Evolutionary conservation across 805 yeast genomes (phyloP).

Genomic region (Groenewaldozyma tartarivorans): DNA sequence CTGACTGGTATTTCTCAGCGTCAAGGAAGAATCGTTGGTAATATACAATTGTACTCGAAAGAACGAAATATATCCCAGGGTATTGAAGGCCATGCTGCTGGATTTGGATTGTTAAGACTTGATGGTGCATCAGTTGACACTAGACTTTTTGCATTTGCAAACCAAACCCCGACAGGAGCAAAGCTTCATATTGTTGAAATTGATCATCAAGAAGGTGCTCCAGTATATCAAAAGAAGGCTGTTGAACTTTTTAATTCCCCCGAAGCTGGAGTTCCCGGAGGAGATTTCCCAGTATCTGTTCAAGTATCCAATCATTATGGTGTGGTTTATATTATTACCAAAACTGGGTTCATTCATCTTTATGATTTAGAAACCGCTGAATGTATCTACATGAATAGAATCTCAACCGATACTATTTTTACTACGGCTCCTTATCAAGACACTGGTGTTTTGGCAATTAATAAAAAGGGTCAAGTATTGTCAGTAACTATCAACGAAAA

Average conservation of each 20-base stretch:
- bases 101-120: constrained; percentile 67
- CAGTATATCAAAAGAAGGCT: constrained; percentile 78
- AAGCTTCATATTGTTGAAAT: constrained; percentile 89
- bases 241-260: constrained; percentile 95
- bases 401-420: constrained; percentile 91
- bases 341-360: constrained; percentile 91
- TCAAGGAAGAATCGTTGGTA: constrained; percentile 90
- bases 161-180: constrained; percentile 65
- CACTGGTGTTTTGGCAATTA: constrained; percentile 85
- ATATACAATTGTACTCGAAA: constrained; percentile 83
- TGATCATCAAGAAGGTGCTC: constrained; percentile 79
- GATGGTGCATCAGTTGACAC: constrained; percentile 67
- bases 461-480: constrained; percentile 90
- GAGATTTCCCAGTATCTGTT: constrained; percentile 92
- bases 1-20: constrained; percentile 92
- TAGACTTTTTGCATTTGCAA: constrained; percentile 87
- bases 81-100: constrained; percentile 95
- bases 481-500: constrained; percentile 82
- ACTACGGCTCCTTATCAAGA: constrained; percentile 69
- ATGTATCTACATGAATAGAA: constrained; percentile 89
- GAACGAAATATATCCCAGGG: constrained; percentile 91
- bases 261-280: constrained; percentile 71
- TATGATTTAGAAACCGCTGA: constrained; percentile 91
- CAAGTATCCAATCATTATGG: constrained; percentile 83
- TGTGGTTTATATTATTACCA: constrained; percentile 79